Evolutionary conservation across 768 basidiomycete genomes (phyloP).

Genomic region (Candolleomyces eurysporus): DNA sequence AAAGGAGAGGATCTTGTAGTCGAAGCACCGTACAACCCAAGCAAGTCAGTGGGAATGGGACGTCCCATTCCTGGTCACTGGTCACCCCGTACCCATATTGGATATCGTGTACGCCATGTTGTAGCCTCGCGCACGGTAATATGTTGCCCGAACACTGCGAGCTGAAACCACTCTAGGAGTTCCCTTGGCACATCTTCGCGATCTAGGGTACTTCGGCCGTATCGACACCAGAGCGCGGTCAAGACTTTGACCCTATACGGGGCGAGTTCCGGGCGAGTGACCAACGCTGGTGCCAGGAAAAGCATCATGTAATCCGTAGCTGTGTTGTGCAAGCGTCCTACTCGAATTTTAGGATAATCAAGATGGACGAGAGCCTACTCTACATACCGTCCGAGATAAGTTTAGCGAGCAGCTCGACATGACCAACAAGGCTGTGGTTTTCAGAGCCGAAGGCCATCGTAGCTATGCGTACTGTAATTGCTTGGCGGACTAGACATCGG

Average conservation of each 20-base stretch:
- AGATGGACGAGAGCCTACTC: background rate
- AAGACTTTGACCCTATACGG: background rate
- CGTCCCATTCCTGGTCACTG: too few species aligned
- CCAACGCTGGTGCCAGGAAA: background rate
- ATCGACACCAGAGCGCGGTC: background rate
- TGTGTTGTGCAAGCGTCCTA: background rate
- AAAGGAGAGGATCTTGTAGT: too few species aligned
- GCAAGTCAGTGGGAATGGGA: too few species aligned
- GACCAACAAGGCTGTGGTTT: background rate
- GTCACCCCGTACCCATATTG: too few species aligned
- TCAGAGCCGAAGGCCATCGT: background rate
- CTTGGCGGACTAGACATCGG: background rate
- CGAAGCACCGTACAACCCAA: too few species aligned
- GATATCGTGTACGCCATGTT: too few species aligned
- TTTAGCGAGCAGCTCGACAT: background rate
- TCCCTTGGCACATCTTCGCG: background rate
- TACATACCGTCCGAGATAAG: background rate
- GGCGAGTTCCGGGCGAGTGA: background rate
- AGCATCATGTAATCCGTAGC: background rate
- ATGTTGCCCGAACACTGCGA: background rate
- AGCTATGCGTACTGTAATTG: background rate
- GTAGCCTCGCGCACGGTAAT: too few species aligned
- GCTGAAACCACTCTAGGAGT: background rate
- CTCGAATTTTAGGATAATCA: background rate
- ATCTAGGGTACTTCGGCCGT: background rate